phyloP scores from a whole-genome alignment of 768 basidiomycete genomes.

The Leccinum uliginosum region DNA sequence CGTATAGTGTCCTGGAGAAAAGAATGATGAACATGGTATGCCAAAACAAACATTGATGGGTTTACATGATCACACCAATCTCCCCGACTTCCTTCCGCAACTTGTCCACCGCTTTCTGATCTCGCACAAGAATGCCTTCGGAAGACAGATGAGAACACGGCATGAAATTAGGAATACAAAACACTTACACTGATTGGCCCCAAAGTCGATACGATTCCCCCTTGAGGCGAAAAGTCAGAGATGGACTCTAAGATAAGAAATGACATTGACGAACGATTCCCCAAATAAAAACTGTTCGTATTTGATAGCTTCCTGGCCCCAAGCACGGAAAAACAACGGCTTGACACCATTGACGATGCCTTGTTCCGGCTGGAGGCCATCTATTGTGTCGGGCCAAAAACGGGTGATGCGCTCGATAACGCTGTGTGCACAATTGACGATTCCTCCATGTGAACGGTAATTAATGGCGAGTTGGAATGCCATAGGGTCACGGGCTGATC shows the following conservation, averaged over 20 bases:
- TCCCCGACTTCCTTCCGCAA: constrained; percentile 52
- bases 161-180: not conserved
- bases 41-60: not conserved
- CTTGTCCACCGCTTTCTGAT: constrained; percentile 46
- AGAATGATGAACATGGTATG: not conserved
- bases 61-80: constrained; percentile 57
- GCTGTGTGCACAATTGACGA: constrained; percentile 66
- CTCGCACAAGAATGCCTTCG: constrained; percentile 65
- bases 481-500: constrained; percentile 22
- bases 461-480: constrained; percentile 60
- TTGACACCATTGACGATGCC: constrained; percentile 51
- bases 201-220: constrained; percentile 51
- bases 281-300: constrained; percentile 59
- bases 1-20: constrained; percentile 26
- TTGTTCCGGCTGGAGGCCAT: constrained; percentile 50
- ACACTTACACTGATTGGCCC: constrained; percentile 59
- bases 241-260: not conserved
- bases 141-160: not conserved
- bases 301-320: constrained; percentile 38
- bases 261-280: constrained; percentile 33
- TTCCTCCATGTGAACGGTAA: constrained; percentile 70
- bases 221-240: constrained; percentile 27
- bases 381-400: constrained; percentile 66
- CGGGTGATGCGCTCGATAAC: constrained; percentile 56
- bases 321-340: constrained; percentile 54